A percentile compares a stretch with the other conserved stretches of the same genome.
Evolutionary conservation across 768 basidiomycete genomes (phyloP).

Genomic region (Termitomyces sp.): DNA sequence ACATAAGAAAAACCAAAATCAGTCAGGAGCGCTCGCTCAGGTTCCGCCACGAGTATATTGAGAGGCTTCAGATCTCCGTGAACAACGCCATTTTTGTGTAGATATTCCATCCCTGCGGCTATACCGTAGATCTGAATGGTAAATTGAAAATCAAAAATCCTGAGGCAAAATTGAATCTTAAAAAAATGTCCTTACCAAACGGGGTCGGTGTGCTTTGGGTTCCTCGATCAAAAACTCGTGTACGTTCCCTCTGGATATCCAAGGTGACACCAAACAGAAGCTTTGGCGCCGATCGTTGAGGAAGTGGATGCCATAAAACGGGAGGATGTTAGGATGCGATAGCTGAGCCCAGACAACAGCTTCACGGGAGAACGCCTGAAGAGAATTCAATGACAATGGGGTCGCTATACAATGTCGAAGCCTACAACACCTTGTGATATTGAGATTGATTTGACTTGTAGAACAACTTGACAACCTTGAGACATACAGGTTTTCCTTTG

Average conservation of each 20-base stretch:
- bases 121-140: constrained; percentile 23
- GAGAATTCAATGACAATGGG: constrained; percentile 12
- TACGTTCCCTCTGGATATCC: constrained; percentile 32
- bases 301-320: constrained; percentile 22
- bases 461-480: constrained; percentile 22
- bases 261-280: constrained; percentile 29
- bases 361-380: constrained; percentile 14
- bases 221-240: constrained; percentile 15
- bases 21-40: constrained; percentile 38
- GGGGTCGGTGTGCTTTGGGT: constrained; percentile 12
- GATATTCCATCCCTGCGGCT: constrained; percentile 25
- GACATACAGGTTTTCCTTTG: constrained; percentile 15
- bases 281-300: constrained; percentile 18
- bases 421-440: constrained; percentile 16
- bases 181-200: constrained; percentile 1
- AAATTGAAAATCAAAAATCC: constrained; percentile 3
- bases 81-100: constrained; percentile 28
- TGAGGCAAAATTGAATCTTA: constrained; percentile 4
- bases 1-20: constrained; percentile 41
- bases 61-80: constrained; percentile 44
- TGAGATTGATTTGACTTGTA: constrained; percentile 12
- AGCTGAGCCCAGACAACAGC: constrained; percentile 12
- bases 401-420: neutral
- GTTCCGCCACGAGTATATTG: constrained; percentile 39
- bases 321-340: constrained; percentile 18